A percentile compares a stretch with the other conserved stretches of the same genome.
phyloP scores from a whole-genome alignment of 2,329 filamentous ascomycete genomes.

The Xylariaceae sp. region DNA sequence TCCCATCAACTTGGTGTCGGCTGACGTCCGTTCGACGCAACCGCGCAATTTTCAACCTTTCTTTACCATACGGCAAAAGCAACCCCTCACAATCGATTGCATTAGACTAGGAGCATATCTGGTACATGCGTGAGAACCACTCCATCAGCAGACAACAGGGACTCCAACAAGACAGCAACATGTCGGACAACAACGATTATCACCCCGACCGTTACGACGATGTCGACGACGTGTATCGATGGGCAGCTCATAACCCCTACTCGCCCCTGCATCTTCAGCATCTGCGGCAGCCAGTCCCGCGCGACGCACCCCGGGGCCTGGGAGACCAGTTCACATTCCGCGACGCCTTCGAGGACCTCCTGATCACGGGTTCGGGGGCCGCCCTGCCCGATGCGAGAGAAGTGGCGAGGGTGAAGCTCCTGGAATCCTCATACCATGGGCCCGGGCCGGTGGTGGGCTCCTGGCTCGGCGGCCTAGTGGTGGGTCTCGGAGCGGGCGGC shows the following conservation, averaged over 20 bases:
- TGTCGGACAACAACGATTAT: neutral
- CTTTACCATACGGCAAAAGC: too few species aligned
- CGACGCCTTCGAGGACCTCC: constrained; percentile 54
- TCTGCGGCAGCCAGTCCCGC: constrained; percentile 43
- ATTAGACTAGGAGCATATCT: too few species aligned
- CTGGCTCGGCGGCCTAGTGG: too few species aligned
- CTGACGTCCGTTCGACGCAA: too few species aligned
- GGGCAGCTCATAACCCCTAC: constrained; percentile 37
- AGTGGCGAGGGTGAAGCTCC: constrained; percentile 5
- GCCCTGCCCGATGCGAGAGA: constrained; percentile 37
- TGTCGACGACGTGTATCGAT: constrained; percentile 29
- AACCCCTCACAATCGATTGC: too few species aligned
- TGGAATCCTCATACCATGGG: too few species aligned
- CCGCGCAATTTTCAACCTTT: too few species aligned
- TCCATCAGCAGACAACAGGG: too few species aligned
- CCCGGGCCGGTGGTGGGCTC: too few species aligned
- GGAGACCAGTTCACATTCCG: constrained; percentile 43
- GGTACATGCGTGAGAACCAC: too few species aligned
- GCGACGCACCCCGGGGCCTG: constrained; percentile 30
- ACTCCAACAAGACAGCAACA: neutral
- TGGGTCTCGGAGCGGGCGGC: too few species aligned
- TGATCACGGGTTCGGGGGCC: constrained; percentile 41
- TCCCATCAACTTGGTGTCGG: too few species aligned
- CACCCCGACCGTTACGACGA: constrained; percentile 1
- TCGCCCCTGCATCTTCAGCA: constrained; percentile 40